These are phyloP conservation scores for Cutaneotrichosporon spelunceum DNA, from an alignment of 1,284 basidiomycete species.

Conservation along the genomic window DNA sequence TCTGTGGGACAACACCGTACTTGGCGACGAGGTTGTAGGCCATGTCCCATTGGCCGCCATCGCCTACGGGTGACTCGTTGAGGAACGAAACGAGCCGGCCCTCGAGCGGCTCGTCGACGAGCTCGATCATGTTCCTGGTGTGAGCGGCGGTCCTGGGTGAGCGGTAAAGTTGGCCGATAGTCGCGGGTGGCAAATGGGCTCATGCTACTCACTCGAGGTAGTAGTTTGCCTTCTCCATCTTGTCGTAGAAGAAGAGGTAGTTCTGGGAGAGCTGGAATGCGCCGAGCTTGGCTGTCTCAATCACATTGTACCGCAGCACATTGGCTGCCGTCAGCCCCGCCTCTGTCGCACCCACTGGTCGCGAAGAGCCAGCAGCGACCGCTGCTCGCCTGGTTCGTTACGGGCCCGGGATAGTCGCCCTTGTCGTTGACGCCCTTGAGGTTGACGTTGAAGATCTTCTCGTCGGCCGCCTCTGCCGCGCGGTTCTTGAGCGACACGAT, in stretches of 20 bases:
- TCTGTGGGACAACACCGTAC: conserved; percentile 80
- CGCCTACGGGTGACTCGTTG: conserved; percentile 72
- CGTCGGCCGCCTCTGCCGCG: conserved; percentile 62
- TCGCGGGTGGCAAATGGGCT: not conserved
- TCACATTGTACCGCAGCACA: conserved; percentile 74
- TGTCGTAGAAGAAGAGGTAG: conserved; percentile 92
- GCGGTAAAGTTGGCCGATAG: not conserved
- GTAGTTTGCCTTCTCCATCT: conserved; percentile 92
- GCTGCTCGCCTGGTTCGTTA: conserved; percentile 81
- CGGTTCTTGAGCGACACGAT: conserved; percentile 65
- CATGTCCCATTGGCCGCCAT: conserved; percentile 97
- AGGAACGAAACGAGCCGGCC: conserved; percentile 76
- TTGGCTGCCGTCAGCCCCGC: conserved; percentile 54
- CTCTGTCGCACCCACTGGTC: conserved; percentile 57
- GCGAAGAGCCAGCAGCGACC: conserved; percentile 93
- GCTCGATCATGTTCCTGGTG: conserved; percentile 63
- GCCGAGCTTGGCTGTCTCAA: conserved; percentile 77
- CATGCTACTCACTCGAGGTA: conserved; percentile 66
- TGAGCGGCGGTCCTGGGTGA: too few species aligned
- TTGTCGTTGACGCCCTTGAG: conserved; percentile 60
- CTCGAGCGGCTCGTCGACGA: conserved; percentile 74
- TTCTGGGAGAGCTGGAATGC: conserved; percentile 85
- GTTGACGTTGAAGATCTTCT: conserved; percentile 79
- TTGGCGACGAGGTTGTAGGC: conserved; percentile 73
- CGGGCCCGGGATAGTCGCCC: conserved; percentile 58